Evolutionary conservation across 345 rosid genomes (phyloP).

Genomic region (Brassica napus): DNA sequence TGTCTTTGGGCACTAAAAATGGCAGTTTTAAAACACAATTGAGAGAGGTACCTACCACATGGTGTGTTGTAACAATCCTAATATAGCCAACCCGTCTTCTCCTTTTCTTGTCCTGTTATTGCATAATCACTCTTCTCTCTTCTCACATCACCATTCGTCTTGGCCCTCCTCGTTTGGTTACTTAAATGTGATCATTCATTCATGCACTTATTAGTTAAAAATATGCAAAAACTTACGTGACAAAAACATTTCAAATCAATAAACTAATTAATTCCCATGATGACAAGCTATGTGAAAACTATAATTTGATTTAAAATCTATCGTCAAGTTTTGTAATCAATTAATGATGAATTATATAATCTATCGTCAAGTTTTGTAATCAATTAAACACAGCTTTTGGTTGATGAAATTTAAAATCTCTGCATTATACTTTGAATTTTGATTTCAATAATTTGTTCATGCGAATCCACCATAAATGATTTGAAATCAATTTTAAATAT

Average conservation of each 20-base stretch:
- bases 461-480: too few relatives aligned
- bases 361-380: too few relatives aligned
- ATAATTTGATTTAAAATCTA: neutral
- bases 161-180: neutral
- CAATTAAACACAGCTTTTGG: too few relatives aligned
- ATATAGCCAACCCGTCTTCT: slow-evolving; percentile 28
- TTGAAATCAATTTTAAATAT: too few relatives aligned
- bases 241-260: neutral
- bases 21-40: neutral
- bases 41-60: slow-evolving; percentile 28
- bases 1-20: neutral
- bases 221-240: neutral
- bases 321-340: too few relatives aligned
- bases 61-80: slow-evolving; percentile 27
- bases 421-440: too few relatives aligned
- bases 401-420: too few relatives aligned
- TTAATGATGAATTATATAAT: too few relatives aligned
- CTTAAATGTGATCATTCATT: neutral
- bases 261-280: neutral
- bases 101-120: slow-evolving; percentile 22
- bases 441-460: too few relatives aligned
- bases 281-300: neutral
- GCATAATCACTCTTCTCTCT: neutral
- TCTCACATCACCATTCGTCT: neutral
- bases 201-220: neutral